Evolutionary conservation across 2,329 filamentous ascomycete species (phyloP), one percentile per base, ranked within the genome.

Genomic region (Lachnellula cervina): DNA sequence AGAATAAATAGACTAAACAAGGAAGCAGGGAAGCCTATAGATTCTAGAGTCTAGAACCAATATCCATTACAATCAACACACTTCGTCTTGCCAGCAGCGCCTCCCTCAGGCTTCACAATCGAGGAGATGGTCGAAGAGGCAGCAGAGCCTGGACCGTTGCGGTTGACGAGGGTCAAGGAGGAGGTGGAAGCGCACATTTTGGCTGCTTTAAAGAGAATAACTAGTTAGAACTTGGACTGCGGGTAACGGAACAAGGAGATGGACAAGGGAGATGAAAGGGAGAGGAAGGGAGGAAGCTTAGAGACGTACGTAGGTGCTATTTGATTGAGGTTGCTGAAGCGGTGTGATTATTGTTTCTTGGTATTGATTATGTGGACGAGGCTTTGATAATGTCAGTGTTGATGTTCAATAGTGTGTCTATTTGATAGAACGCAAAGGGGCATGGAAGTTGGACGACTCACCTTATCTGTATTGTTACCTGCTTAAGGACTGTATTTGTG

Each of bases 11-110:
- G n/a, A n/a, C n/a, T n/a, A n/a, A n/a, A n/a, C n/a, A n/a, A n/a
- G n/a, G n/a, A n/a, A n/a, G n/a, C n/a, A n/a, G n/a, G n/a, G n/a
- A n/a, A n/a, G n/a, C n/a, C n/a, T n/a, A n/a, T n/a, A n/a, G n/a
- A n/a, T n/a, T n/a, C n/a, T n/a, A n/a, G n/a, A n/a, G n/a, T n/a
- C n/a, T n/a, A n/a, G n/a, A n/a, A n/a, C n/a, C n/a, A n/a, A n/a
- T n/a, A n/a, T 25, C 23, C 77, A 59, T 75, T 77, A 61, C 77
- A 80, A 62, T 79, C 73, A 58, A 80, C 71, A 63, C 78, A 80
- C 56, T 73, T 74, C 2, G 76, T 77, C 66, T 76, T 74, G 43
- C 70, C 71, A 34, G 71, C 73, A 0, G 71, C 66, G 2, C 69
- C 69, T 42, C 69, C 70, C 48, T 73, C 73, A 7, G 76, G 75